These are phyloP conservation scores for Kodamaea plutei DNA, from an alignment of 1,139 yeast genomes.

Conservation along the genomic window DNA sequence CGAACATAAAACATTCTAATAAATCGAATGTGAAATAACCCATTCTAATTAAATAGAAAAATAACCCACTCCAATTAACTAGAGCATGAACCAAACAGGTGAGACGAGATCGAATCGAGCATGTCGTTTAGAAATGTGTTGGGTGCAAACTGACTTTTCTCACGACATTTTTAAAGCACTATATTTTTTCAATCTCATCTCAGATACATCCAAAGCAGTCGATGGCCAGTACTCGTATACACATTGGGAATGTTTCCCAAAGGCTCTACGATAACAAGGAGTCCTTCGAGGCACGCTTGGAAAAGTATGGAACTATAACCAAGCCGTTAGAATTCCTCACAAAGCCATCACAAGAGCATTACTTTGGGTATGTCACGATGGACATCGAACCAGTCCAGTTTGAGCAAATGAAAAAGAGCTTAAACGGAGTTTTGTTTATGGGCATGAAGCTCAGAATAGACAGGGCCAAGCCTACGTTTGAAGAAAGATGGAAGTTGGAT, in stretches of 20 bases:
- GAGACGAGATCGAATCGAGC: no score
- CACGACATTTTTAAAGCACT: no score
- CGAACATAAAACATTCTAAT: no score
- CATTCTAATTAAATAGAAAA: no score
- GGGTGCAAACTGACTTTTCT: no score
- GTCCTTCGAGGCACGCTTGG: constrained; percentile 44
- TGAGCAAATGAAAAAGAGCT: constrained; percentile 47
- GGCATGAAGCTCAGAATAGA: constrained; percentile 62
- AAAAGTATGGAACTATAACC: constrained; percentile 46
- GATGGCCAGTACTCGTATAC: no score
- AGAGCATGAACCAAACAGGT: no score
- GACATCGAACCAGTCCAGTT: constrained; percentile 42
- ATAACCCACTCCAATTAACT: no score
- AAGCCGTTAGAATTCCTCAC: constrained; percentile 45
- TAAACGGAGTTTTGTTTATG: constrained; percentile 71
- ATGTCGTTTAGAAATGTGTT: no score
- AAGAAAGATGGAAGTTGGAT: constrained; percentile 43
- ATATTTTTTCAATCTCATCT: constrained; percentile 5
- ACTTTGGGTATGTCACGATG: constrained; percentile 68
- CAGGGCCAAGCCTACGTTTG: constrained; percentile 34
- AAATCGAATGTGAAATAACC: no score
- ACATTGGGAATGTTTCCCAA: constrained; percentile 65
- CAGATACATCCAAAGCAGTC: no score
- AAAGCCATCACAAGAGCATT: constrained; percentile 46
- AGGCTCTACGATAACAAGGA: constrained; percentile 41